These are phyloP conservation scores for Dicorynia guianensis DNA, from an alignment of 306 rosid genomes.

Conservation along the genomic window DNA sequence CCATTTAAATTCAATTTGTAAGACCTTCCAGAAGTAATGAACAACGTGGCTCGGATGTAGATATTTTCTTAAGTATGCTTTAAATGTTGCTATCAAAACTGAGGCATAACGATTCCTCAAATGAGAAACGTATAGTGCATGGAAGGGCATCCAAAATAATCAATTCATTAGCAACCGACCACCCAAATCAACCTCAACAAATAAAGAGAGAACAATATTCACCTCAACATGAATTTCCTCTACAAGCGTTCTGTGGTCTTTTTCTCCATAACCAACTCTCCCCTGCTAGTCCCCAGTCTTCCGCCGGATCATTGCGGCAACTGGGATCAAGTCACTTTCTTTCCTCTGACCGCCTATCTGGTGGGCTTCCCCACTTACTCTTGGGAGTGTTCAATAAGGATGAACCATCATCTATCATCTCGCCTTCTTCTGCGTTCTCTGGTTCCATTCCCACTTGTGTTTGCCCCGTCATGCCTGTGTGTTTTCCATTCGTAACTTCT, in stretches of 20 bases:
- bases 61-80: slow-evolving; percentile 1
- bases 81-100: slow-evolving; percentile 48
- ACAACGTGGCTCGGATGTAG: slow-evolving; percentile 7
- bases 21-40: background rate
- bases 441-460: slow-evolving; percentile 48
- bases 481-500: slow-evolving; percentile 51
- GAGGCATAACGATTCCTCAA: slow-evolving; percentile 43
- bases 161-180: slow-evolving; percentile 37
- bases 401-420: slow-evolving; percentile 66
- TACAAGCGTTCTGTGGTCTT: slow-evolving; percentile 54
- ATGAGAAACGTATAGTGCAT: slow-evolving; percentile 35
- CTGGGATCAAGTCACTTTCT: slow-evolving; percentile 54
- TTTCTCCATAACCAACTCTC: slow-evolving; percentile 52
- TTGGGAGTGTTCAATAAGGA: slow-evolving; percentile 64
- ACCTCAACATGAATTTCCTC: slow-evolving; percentile 49
- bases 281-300: slow-evolving; percentile 45
- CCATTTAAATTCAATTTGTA: background rate
- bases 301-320: slow-evolving; percentile 40
- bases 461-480: slow-evolving; percentile 41
- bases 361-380: slow-evolving; percentile 75
- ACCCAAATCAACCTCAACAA: slow-evolving; percentile 38
- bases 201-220: slow-evolving; percentile 39
- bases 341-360: slow-evolving; percentile 47
- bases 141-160: slow-evolving; percentile 46
- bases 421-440: slow-evolving; percentile 79